phyloP scores from a whole-genome alignment of 257 asterid genomes.

The Solanum dulcamara region DNA sequence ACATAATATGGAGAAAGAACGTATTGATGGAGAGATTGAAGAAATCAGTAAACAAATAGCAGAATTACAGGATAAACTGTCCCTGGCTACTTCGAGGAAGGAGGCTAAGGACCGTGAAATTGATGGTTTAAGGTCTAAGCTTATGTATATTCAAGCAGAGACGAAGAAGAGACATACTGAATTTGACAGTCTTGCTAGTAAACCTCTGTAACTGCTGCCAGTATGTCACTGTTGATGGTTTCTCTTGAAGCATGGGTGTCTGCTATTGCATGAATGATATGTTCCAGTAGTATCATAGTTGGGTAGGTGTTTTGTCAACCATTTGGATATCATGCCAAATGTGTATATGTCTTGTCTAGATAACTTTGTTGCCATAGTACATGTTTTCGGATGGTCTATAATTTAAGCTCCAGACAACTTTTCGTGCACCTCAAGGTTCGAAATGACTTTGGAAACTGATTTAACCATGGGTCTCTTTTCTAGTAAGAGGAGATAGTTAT shows the following conservation, averaged over 20 bases:
- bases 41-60: conserved; percentile 29
- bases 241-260: not conserved
- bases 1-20: conserved; percentile 11
- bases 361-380: not conserved
- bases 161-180: conserved; percentile 5
- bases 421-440: not conserved
- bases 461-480: not conserved
- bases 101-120: conserved; percentile 27
- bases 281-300: not conserved
- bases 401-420: not conserved
- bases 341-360: not conserved
- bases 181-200: conserved; percentile 18
- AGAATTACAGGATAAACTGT: conserved; percentile 33
- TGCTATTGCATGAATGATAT: not conserved
- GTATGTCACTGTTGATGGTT: not conserved
- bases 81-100: conserved; percentile 12
- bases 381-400: not conserved
- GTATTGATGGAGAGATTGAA: conserved; percentile 26
- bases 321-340: not conserved
- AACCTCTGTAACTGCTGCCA: not conserved
- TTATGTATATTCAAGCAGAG: conserved; percentile 16
- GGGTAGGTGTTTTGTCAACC: not conserved
- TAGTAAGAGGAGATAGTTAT: not conserved
- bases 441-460: not conserved
- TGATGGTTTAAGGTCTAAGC: conserved; percentile 13